Evolutionary conservation across 768 basidiomycete genomes (phyloP).

Genomic region (Amanita exitialis): DNA sequence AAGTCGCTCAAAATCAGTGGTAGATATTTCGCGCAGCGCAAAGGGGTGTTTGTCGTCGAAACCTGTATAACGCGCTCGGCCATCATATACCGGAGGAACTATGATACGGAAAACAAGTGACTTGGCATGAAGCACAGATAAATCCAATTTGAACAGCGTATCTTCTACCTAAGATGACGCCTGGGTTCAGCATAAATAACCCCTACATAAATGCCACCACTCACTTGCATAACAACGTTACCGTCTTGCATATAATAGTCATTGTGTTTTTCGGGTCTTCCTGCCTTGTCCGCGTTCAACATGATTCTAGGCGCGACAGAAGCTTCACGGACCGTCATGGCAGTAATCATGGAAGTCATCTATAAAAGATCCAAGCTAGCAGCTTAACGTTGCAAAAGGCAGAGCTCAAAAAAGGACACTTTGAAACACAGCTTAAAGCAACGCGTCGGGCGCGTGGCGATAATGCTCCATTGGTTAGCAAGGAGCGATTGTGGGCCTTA

Average conservation of each 20-base stretch:
- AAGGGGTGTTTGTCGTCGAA: constrained; percentile 25
- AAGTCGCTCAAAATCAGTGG: constrained; percentile 40
- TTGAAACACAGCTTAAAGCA: background rate
- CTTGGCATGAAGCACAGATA: constrained; percentile 31
- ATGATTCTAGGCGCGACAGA: background rate
- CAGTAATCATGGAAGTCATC: background rate
- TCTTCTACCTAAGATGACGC: constrained; percentile 34
- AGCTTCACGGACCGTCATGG: background rate
- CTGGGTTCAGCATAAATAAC: background rate
- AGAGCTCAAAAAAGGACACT: background rate
- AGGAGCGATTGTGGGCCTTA: background rate
- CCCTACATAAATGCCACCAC: background rate
- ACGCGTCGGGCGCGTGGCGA: background rate
- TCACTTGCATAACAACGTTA: constrained; percentile 22
- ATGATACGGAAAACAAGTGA: constrained; percentile 20
- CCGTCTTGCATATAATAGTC: constrained; percentile 21
- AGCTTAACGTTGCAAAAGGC: background rate
- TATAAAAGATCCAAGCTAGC: no score
- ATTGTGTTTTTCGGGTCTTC: constrained; percentile 13
- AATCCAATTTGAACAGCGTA: constrained; percentile 38
- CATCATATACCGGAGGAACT: constrained; percentile 21
- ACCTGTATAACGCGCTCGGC: constrained; percentile 14
- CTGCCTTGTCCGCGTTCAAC: background rate
- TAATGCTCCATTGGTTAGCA: background rate
- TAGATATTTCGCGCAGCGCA: constrained; percentile 31